Percentiles rank a stretch among this genome's conserved stretches.
Evolutionary conservation across 2,329 filamentous ascomycete species (phyloP).

Genomic region (Penicillium occitanis): DNA sequence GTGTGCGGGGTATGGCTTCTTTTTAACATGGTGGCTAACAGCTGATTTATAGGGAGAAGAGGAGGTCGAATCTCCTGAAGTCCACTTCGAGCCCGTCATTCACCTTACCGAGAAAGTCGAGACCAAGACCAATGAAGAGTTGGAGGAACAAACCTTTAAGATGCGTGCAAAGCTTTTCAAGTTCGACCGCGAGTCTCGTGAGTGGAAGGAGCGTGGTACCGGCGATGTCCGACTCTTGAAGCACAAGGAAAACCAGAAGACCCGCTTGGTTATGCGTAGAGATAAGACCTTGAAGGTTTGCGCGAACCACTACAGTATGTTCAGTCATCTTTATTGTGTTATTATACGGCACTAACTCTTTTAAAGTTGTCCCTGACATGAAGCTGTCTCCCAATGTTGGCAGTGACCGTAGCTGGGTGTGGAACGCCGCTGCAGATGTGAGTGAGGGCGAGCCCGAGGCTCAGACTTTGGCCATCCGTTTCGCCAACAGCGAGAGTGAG

Average conservation of each 20-base stretch:
- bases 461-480: conserved; percentile 92
- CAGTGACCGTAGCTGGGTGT: conserved; percentile 98
- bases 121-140: conserved; percentile 96
- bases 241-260: conserved; percentile 99
- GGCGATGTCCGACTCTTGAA: conserved; percentile 95
- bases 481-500: conserved; percentile 95
- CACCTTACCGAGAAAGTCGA: conserved; percentile 96
- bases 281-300: conserved; percentile 99
- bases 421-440: conserved; percentile 96
- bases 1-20: conserved; percentile 6
- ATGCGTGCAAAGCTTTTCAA: conserved; percentile 99
- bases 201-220: conserved; percentile 99
- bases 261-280: conserved; percentile 93
- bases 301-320: conserved; percentile 98
- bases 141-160: conserved; percentile 97
- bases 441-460: conserved; percentile 97
- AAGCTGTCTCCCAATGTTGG: conserved; percentile 97
- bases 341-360: not conserved
- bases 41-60: conserved; percentile 56
- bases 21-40: not conserved
- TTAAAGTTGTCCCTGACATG: conserved; percentile 90
- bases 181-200: conserved; percentile 85
- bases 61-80: conserved; percentile 81
- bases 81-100: conserved; percentile 96
- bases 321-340: not conserved